These are phyloP conservation scores for Thraustochytrium striatum DNA, from an alignment of 352 stramenopile genomes.

Conservation along the genomic window DNA sequence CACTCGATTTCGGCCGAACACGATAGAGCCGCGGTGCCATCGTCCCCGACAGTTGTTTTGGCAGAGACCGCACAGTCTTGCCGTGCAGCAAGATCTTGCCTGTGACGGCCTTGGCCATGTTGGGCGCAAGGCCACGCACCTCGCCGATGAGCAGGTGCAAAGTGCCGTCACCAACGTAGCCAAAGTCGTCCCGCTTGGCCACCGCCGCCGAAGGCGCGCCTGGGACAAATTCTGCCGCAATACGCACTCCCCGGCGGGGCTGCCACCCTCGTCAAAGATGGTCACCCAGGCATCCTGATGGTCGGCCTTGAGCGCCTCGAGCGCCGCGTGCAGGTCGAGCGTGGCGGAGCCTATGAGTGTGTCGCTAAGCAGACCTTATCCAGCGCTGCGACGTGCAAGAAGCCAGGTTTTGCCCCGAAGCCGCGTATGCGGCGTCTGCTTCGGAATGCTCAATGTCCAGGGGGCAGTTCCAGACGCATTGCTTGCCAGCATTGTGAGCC, in stretches of 20 bases:
- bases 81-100: not conserved
- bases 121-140: not conserved
- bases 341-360: not conserved
- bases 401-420: conserved; percentile 3
- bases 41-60: not conserved
- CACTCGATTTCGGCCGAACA: conserved; percentile 10
- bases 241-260: not conserved
- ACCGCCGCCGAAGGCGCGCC: not conserved
- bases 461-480: conserved; percentile 14
- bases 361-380: not conserved
- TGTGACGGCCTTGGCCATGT: not conserved
- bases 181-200: conserved; percentile 23
- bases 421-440: not conserved
- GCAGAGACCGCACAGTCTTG: not conserved
- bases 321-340: not conserved
- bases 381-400: conserved; percentile 1
- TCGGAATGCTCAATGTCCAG: not conserved
- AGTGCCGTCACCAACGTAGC: not conserved
- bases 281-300: conserved; percentile 3
- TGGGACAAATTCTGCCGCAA: not conserved
- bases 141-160: conserved; percentile 15
- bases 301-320: not conserved
- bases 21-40: conserved; percentile 5
- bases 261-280: not conserved
- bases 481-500: conserved; percentile 15